Base-by-base conservation (phyloP, 1,284 basidiomycete species). In the Sporisorium graminicola region DNA sequence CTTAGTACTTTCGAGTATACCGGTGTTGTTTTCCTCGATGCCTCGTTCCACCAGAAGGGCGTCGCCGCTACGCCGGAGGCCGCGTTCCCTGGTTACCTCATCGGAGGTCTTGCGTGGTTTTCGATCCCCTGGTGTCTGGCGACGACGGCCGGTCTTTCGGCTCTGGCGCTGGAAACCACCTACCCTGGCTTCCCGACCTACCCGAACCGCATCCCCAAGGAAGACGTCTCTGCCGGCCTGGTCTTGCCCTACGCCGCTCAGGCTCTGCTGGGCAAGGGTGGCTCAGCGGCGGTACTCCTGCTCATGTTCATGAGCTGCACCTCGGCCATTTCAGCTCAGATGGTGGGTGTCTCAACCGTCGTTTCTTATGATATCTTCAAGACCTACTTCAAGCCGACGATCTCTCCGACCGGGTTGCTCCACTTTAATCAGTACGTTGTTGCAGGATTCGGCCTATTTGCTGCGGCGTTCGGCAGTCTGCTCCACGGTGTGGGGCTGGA, bases 231-330 rank as follows among this genome's bases (percentile, higher is more conserved):
- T n/a, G 79, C 80, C 5, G 80, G 80, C 7, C 55, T 82, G 26
- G 79, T 78, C 40, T 60, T 82, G 14, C 79, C 79, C 6, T 82
- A 82, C 52, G 79, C 81, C 18, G 81, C 77, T 0, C 77, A 82
- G 46, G 80, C 80, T 20, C 35, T 82, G 42, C 58, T 82, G 4
- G 80, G 80, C 49, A 79, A 77, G 43, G 79, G 79, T 2, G 80
- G 80, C 1, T 74, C 68, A 8, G 78, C 78, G 0, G 80, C 71
- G 5, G 78, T 82, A 16, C 63, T 81, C 20, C 60, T 80, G 13
- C 71, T 80, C 31, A 81, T 79, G 80, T 82, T 80, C 68, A 83
- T 83, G 82, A 67, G 62, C 40, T 80, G 74, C 58, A 83, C 82
- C 2, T 81, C 78, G 1, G 82, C 84, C 14, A 78, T 80, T 40